Conservation (phyloP, 2,329 filamentous ascomycete genomes). For the Penicillium occitanis region DNA sequence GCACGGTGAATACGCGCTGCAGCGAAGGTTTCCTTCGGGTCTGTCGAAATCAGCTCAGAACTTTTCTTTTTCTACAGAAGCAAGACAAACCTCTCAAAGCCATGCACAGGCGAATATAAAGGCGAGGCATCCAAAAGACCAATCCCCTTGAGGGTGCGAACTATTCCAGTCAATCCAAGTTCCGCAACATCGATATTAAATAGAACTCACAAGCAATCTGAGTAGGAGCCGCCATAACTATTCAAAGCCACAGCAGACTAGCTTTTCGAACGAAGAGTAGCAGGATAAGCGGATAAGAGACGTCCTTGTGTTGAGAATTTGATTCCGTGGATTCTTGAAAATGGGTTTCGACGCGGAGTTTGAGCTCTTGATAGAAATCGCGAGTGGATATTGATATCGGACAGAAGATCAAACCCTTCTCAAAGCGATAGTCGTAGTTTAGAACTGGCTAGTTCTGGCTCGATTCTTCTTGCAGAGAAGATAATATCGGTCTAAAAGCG, state of each 20-base stretch:
- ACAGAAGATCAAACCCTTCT: not conserved
- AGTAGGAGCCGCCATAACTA: slow-evolving; percentile 90
- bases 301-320: slow-evolving; percentile 11
- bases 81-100: slow-evolving; percentile 61
- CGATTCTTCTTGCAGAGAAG: not conserved
- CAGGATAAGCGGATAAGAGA: not conserved
- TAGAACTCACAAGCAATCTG: slow-evolving; percentile 77
- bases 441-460: not conserved
- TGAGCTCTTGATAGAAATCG: slow-evolving; percentile 1
- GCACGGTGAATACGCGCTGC: slow-evolving; percentile 92
- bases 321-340: slow-evolving; percentile 13
- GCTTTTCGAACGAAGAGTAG: slow-evolving; percentile 1
- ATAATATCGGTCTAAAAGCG: not conserved
- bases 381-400: not conserved
- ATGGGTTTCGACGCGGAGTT: not conserved
- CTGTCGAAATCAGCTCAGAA: slow-evolving; percentile 42
- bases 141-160: slow-evolving; percentile 95
- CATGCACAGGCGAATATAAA: slow-evolving; percentile 78
- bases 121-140: slow-evolving; percentile 90
- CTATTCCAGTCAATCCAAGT: slow-evolving; percentile 37
- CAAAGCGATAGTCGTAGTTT: not conserved
- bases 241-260: slow-evolving; percentile 71
- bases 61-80: not conserved
- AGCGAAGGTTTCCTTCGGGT: slow-evolving; percentile 91
- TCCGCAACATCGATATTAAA: not conserved